A percentile compares a stretch with the other conserved stretches of the same genome.
These are phyloP conservation scores for Handroanthus guayacan DNA, from an alignment of 257 asterid species.

Conservation along the genomic window DNA sequence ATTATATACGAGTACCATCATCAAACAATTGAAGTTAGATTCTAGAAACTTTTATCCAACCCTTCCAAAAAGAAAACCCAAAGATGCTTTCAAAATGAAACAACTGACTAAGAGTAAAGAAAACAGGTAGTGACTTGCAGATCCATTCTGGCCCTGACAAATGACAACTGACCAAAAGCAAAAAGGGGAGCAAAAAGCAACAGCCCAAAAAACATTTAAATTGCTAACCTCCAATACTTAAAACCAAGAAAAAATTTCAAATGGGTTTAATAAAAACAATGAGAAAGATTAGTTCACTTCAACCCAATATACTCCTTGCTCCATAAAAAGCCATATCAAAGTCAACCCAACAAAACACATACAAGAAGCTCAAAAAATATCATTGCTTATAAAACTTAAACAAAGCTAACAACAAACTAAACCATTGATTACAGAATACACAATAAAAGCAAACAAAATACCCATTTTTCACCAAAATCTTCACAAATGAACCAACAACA, in stretches of 20 bases:
- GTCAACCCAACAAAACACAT: conserved; percentile 31
- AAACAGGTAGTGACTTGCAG: conserved; percentile 46
- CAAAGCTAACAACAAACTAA: not conserved
- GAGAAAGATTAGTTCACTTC: not conserved
- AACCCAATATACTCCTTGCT: conserved; percentile 33
- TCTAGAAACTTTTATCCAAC: conserved; percentile 12
- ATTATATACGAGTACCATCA: conserved; percentile 26
- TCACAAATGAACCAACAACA: not conserved
- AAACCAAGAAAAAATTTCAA: conserved; percentile 26
- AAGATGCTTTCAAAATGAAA: conserved; percentile 34
- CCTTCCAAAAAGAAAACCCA: conserved; percentile 42
- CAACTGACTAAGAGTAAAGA: conserved; percentile 38
- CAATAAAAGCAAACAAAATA: not conserved
- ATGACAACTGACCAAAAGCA: conserved; percentile 53
- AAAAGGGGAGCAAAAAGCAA: conserved; percentile 38
- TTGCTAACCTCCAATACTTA: conserved; percentile 26
- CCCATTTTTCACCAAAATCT: not conserved
- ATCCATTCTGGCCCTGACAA: conserved; percentile 59
- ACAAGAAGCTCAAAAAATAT: not conserved
- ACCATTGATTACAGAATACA: not conserved
- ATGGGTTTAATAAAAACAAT: not conserved
- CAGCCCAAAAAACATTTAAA: conserved; percentile 41
- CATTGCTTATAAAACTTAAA: not conserved
- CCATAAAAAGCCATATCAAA: conserved; percentile 20
- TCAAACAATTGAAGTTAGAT: conserved; percentile 31